Conservation (phyloP, 2,329 filamentous ascomycete genomes). For the Cryphonectria nitschkei region DNA sequence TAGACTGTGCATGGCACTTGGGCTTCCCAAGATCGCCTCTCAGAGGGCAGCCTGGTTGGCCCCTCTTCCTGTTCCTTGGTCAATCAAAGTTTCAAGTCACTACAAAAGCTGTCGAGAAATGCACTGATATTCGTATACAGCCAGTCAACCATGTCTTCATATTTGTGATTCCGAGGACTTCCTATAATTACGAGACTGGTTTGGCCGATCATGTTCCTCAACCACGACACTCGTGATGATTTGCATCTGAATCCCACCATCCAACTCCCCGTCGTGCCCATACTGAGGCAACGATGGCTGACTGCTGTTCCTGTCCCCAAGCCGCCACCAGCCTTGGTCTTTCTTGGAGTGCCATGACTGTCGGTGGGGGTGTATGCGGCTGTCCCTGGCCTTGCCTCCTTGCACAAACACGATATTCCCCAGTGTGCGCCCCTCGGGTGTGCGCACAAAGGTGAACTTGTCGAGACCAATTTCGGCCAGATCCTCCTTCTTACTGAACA, state of each 20-base stretch:
- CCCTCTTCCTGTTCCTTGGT: too few relatives aligned
- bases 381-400: conserved; percentile 32
- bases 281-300: conserved; percentile 13
- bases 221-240: conserved; percentile 39
- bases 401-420: conserved; percentile 47
- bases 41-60: too few relatives aligned
- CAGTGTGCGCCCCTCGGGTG: conserved; percentile 41
- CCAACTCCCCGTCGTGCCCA: background rate
- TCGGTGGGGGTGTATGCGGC: background rate
- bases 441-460: conserved; percentile 56
- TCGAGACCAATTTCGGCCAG: conserved; percentile 52
- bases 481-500: conserved; percentile 44
- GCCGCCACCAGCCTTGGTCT: conserved; percentile 26
- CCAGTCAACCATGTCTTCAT: conserved; percentile 5
- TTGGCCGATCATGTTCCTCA: conserved; percentile 30
- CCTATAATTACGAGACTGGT: conserved; percentile 4
- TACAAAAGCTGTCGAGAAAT: too few relatives aligned
- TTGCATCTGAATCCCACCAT: conserved; percentile 37
- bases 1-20: too few relatives aligned
- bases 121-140: background rate
- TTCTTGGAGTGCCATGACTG: conserved; percentile 29
- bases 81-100: background rate
- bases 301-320: conserved; percentile 25
- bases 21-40: too few relatives aligned
- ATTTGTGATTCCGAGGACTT: conserved; percentile 19